Base-by-base conservation (phyloP, 2,329 filamentous ascomycete genomes). In the Acephala macrosclerotiorum region DNA sequence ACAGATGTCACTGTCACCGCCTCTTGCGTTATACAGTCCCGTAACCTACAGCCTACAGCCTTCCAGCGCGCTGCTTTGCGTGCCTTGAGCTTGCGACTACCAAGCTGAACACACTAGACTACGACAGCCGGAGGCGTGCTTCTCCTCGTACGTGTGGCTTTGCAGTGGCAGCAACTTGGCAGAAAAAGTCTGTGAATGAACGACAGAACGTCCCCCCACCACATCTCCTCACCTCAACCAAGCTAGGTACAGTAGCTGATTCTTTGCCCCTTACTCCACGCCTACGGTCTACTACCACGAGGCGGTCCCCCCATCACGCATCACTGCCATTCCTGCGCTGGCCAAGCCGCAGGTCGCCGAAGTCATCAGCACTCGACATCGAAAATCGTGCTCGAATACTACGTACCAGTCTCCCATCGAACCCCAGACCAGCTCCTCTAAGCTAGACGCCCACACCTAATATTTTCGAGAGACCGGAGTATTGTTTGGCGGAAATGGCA, bases 321-420 rank as follows among this genome's bases (percentile, higher is more conserved):
- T 57, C 60, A 29, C 35, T 25, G 55, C 49, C 45, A 40, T 59
- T 60, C 58, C 53, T 61, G 33, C 33, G 33, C 57, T 60, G 42
- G 53, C 58, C 65, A 59, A 61, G 65, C 53, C 58, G 58, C 62
- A 67, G 58, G 40, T 63, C 63, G 60, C 63, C 63, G 60, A 60
- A 58, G 47, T 58, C 60, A 63, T 55, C 51, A 45, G 26, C 25
- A 53, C 47, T 55, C 58, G 59, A 61, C 45, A 18, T 59, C 61
- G 56, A 59, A 55, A 35, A 55, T 11, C 18, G 16, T 53, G 25
- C 49, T 53, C 49, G 49, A 53, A 49, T 36, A 22, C 47, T 22
- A n/a, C n/a, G n/a, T n/a, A n/a, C 45, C 29, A 29, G n/a, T 36
- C 36, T 51, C 53, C 20, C 51, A 58, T 18, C 25, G 20, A 42